These are phyloP conservation scores for Zanthoxylum bungeanum DNA, from an alignment of 345 rosid species.

Conservation along the genomic window DNA sequence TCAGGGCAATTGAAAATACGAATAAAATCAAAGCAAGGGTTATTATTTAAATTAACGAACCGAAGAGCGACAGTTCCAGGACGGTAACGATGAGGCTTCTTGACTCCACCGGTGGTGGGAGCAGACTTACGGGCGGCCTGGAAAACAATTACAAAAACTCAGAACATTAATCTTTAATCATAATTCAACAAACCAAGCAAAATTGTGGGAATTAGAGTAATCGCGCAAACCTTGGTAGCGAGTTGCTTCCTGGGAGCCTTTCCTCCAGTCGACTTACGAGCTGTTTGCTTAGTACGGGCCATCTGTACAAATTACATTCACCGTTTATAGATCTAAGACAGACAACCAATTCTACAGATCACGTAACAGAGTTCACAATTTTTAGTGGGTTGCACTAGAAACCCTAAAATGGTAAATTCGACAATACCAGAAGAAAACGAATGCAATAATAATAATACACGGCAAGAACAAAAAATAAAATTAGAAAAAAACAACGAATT, in stretches of 20 bases:
- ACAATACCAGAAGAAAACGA: too few relatives aligned
- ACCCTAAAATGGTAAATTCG: not conserved
- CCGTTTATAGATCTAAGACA: not conserved
- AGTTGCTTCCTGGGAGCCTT: slow-evolving; percentile 98
- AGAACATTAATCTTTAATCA: too few relatives aligned
- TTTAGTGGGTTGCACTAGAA: not conserved
- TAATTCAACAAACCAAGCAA: not conserved
- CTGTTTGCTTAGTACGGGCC: slow-evolving; percentile 97
- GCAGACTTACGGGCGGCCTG: slow-evolving; percentile 98
- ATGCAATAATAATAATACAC: not conserved
- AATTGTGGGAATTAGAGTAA: not conserved
- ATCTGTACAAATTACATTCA: slow-evolving; percentile 25
- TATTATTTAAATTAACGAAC: slow-evolving; percentile 26
- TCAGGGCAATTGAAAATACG: not conserved
- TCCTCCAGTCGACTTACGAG: slow-evolving; percentile 95
- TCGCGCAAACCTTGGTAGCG: slow-evolving; percentile 64
- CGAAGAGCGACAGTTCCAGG: slow-evolving; percentile 97
- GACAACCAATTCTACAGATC: not conserved
- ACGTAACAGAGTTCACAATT: not conserved
- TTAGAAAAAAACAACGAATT: not conserved
- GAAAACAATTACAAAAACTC: not conserved
- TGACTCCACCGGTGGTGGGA: slow-evolving; percentile 91
- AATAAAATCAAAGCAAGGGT: accelerated
- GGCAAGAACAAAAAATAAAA: not conserved
- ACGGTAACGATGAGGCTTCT: slow-evolving; percentile 92